Conservation (phyloP, 805 yeast genomes). For the Komagataella pseudopastoris region DNA sequence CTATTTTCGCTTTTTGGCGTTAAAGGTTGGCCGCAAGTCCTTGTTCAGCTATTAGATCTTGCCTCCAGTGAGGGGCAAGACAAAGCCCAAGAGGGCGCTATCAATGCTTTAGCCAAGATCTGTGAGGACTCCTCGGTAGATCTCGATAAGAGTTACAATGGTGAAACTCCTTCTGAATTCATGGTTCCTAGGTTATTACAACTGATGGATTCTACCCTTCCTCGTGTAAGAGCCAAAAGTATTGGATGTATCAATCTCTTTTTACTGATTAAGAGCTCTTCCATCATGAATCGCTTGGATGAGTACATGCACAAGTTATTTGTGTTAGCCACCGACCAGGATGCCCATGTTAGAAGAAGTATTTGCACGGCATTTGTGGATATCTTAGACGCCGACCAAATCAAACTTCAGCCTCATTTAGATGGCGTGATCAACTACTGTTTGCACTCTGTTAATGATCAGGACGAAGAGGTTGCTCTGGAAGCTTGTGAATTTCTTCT, state of each 20-base stretch:
- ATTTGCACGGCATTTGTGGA: constrained; percentile 66
- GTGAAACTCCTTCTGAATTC: constrained; percentile 52
- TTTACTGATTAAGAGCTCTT: constrained; percentile 54
- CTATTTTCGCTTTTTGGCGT: constrained; percentile 57
- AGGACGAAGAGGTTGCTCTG: constrained; percentile 63
- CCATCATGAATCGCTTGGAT: constrained; percentile 52
- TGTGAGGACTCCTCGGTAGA: constrained; percentile 74
- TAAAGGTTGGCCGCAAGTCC: constrained; percentile 56
- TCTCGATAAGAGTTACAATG: constrained; percentile 52
- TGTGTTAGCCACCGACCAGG: constrained; percentile 47
- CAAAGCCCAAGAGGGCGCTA: constrained; percentile 55
- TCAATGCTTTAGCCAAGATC: constrained; percentile 71
- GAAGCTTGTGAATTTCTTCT: constrained; percentile 91
- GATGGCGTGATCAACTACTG: constrained; percentile 80
- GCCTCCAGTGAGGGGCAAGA: constrained; percentile 30
- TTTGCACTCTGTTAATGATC: constrained; percentile 57
- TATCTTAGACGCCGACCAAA: constrained; percentile 68
- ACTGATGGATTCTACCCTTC: constrained; percentile 25
- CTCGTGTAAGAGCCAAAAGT: constrained; percentile 45
- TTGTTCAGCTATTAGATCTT: constrained; percentile 57
- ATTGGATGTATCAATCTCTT: constrained; percentile 69
- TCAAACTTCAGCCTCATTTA: constrained; percentile 65
- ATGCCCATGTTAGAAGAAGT: constrained; percentile 50
- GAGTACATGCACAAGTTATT: constrained; percentile 52
- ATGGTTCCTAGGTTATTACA: constrained; percentile 55